phyloP scores from a whole-genome alignment of 2,329 filamentous ascomycete genomes.

The Aspergillus hortae region DNA sequence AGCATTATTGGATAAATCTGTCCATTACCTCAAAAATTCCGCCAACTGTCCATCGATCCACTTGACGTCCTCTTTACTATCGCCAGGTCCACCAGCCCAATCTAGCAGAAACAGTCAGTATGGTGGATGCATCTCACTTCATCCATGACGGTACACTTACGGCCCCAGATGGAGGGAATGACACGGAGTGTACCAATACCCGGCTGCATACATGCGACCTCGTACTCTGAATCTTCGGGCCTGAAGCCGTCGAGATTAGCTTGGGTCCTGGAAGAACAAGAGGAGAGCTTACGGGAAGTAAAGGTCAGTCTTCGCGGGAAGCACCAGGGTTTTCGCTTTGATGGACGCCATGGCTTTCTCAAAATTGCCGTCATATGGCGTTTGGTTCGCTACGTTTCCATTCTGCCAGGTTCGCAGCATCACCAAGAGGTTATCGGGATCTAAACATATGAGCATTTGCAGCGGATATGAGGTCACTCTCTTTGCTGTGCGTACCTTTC shows the following conservation, averaged over 20 bases:
- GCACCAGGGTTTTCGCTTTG: slow-evolving; percentile 67
- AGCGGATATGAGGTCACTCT: neutral
- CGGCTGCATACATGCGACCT: slow-evolving; percentile 61
- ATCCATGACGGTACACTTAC: slow-evolving; percentile 37
- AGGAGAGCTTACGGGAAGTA: slow-evolving; percentile 65
- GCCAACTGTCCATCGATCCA: slow-evolving; percentile 66
- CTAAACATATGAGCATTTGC: slow-evolving; percentile 28
- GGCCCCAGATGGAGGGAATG: slow-evolving; percentile 64
- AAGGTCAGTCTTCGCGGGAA: slow-evolving; percentile 70
- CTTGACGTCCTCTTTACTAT: slow-evolving; percentile 66
- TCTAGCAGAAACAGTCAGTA: slow-evolving; percentile 29
- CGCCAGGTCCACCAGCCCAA: slow-evolving; percentile 66
- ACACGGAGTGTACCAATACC: slow-evolving; percentile 54
- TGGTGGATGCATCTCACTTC: neutral
- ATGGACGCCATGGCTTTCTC: slow-evolving; percentile 64
- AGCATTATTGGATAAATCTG: slow-evolving; percentile 1
- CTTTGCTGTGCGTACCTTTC: slow-evolving; percentile 47
- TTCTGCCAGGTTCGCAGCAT: slow-evolving; percentile 80
- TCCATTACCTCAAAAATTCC: slow-evolving; percentile 46
- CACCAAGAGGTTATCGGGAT: slow-evolving; percentile 69
- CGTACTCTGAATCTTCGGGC: slow-evolving; percentile 72
- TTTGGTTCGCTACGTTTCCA: slow-evolving; percentile 65
- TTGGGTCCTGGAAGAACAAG: neutral
- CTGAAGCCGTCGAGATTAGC: slow-evolving; percentile 33
- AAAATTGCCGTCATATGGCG: slow-evolving; percentile 66